Evolutionary conservation across 495 filamentous ascomycete species (phyloP).

Genomic region (Penicillium odoratum): DNA sequence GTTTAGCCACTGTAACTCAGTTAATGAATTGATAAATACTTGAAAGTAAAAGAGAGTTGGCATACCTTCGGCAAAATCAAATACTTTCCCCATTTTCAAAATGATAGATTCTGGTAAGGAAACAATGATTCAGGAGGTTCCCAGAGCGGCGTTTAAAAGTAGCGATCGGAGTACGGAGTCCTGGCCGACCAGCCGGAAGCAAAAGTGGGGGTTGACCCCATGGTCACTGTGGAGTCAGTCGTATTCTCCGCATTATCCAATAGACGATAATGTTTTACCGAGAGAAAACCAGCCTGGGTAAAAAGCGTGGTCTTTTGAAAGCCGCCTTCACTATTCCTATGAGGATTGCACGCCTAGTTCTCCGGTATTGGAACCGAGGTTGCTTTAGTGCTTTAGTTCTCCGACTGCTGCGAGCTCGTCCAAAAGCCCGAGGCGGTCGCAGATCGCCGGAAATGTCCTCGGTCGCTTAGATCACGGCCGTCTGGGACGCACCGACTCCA

Average conservation of each 20-base stretch:
- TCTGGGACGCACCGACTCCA: too few species aligned
- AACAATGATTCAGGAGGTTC: neutral
- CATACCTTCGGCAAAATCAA: neutral
- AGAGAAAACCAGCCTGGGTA: too few species aligned
- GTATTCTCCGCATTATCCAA: neutral
- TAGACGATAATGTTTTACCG: too few species aligned
- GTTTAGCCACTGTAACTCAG: conserved; percentile 62
- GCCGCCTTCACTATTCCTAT: too few species aligned
- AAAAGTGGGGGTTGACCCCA: neutral
- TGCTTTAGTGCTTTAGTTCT: too few species aligned
- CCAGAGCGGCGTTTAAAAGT: neutral
- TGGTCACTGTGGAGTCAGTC: neutral
- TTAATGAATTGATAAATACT: neutral
- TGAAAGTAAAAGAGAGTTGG: neutral
- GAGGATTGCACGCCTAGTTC: too few species aligned
- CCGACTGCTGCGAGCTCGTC: too few species aligned
- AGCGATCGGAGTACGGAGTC: neutral
- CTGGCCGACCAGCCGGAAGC: neutral
- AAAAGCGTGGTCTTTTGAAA: too few species aligned
- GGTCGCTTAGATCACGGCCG: too few species aligned
- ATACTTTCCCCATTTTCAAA: neutral
- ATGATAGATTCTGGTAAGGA: neutral
- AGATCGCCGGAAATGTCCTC: too few species aligned
- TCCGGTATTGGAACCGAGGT: too few species aligned
- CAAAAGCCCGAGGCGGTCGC: too few species aligned